Conservation (phyloP, 208 protist species). For the Trypanosoma platydactyli region DNA sequence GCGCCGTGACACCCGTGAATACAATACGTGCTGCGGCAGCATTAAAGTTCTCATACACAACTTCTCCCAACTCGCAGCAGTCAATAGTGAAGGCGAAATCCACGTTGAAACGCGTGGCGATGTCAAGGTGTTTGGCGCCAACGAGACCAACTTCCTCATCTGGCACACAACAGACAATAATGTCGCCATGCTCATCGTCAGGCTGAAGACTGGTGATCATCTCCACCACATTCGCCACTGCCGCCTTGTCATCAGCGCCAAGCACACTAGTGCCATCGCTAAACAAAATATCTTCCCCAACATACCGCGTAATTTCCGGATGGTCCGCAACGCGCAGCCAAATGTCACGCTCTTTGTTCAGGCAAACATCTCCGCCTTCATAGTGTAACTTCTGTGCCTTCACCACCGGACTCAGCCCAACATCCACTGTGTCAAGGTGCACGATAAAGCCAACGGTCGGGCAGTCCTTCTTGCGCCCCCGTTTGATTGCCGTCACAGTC, state of each 20-base stretch:
- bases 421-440: conserved; percentile 85
- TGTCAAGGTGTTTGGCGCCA: conserved; percentile 79
- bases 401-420: conserved; percentile 67
- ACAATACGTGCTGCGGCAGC: conserved; percentile 54
- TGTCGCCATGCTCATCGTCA: conserved; percentile 58
- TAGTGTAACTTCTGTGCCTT: conserved; percentile 72
- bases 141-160: conserved; percentile 87
- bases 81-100: conserved; percentile 88
- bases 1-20: conserved; percentile 75
- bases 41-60: conserved; percentile 88
- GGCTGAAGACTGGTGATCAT: conserved; percentile 62
- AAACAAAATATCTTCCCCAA: conserved; percentile 81
- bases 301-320: conserved; percentile 74
- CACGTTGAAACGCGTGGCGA: conserved; percentile 70
- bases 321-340: conserved; percentile 62
- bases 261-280: conserved; percentile 88
- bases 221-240: conserved; percentile 76
- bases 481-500: conserved; percentile 79
- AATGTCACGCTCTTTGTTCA: conserved; percentile 73
- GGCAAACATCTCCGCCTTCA: conserved; percentile 69
- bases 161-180: conserved; percentile 81
- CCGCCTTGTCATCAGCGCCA: conserved; percentile 87
- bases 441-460: conserved; percentile 83
- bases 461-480: conserved; percentile 49
- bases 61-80: conserved; percentile 84